Evolutionary conservation across 2,329 filamentous ascomycete genomes (phyloP).

Genomic region (Hypoxylon sp.): DNA sequence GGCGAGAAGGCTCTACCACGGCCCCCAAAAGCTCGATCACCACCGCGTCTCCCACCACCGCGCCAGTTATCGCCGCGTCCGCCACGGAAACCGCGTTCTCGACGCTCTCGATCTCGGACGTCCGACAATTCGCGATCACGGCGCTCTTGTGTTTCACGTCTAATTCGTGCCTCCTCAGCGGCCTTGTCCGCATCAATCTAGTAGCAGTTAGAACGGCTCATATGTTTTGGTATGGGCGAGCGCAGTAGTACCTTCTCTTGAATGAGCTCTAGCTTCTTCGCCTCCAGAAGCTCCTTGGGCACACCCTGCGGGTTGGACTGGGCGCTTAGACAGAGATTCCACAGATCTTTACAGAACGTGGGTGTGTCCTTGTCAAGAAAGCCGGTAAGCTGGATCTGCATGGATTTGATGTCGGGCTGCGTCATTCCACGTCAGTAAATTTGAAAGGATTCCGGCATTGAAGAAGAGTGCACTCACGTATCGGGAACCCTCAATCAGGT

Average conservation of each 20-base stretch:
- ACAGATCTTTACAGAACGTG: constrained; percentile 91
- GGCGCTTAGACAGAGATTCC: constrained; percentile 90
- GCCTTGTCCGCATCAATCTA: constrained; percentile 86
- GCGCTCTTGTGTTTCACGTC: constrained; percentile 77
- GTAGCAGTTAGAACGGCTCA: constrained; percentile 15
- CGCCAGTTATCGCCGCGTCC: constrained; percentile 67
- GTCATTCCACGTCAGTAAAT: constrained; percentile 25
- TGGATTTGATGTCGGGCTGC: constrained; percentile 93
- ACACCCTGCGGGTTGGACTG: constrained; percentile 91
- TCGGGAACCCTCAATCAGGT: constrained; percentile 77
- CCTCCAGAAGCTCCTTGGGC: constrained; percentile 92
- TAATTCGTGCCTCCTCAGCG: constrained; percentile 78
- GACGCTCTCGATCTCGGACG: constrained; percentile 74
- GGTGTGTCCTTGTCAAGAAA: constrained; percentile 95
- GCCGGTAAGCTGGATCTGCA: constrained; percentile 94
- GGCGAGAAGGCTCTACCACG: constrained; percentile 63
- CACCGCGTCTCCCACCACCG: constrained; percentile 59
- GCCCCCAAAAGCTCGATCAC: constrained; percentile 63
- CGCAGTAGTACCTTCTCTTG: constrained; percentile 82
- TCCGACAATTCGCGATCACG: constrained; percentile 78
- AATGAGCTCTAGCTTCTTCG: constrained; percentile 94
- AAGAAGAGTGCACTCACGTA: constrained; percentile 69
- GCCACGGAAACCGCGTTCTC: constrained; percentile 64
- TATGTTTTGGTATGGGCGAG: neutral
- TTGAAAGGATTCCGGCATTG: constrained; percentile 16